A percentile compares a stretch with the other conserved stretches of the same genome.
phyloP scores from a whole-genome alignment of 2,329 filamentous ascomycete species.

The Ceratocystis ficicola region DNA sequence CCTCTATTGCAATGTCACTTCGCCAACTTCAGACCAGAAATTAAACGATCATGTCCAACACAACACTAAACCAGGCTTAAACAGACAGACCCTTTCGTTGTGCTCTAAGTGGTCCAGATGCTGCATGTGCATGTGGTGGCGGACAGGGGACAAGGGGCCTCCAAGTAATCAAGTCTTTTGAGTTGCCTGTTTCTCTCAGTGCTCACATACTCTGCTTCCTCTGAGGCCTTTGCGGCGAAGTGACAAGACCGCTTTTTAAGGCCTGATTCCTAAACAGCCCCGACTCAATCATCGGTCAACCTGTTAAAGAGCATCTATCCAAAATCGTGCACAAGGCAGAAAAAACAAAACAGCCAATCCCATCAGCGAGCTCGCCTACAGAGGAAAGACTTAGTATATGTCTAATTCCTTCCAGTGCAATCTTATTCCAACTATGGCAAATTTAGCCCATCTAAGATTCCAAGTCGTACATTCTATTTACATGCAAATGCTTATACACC shows the following conservation, averaged over 20 bases:
- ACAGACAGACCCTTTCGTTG: neutral
- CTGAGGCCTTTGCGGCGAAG: neutral
- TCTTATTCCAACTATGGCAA: neutral
- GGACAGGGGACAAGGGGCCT: slow-evolving; percentile 9
- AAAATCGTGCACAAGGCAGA: neutral
- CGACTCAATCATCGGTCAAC: neutral
- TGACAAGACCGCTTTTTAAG: slow-evolving; percentile 10
- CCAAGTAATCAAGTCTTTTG: neutral
- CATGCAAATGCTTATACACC: neutral
- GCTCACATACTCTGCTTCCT: neutral
- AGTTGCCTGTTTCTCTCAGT: neutral
- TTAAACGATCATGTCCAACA: neutral
- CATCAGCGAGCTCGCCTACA: neutral
- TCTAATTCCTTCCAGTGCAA: neutral
- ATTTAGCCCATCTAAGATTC: neutral
- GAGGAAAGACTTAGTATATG: neutral
- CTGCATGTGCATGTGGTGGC: neutral
- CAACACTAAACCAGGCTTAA: neutral
- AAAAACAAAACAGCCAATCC: neutral
- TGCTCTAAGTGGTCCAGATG: neutral
- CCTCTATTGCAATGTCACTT: neutral
- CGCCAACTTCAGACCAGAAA: neutral
- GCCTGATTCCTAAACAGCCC: neutral
- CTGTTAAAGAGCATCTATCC: neutral
- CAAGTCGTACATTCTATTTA: neutral